phyloP scores from a whole-genome alignment of 139 green algal genomes.

The Mesotaenium endlicherianum region DNA sequence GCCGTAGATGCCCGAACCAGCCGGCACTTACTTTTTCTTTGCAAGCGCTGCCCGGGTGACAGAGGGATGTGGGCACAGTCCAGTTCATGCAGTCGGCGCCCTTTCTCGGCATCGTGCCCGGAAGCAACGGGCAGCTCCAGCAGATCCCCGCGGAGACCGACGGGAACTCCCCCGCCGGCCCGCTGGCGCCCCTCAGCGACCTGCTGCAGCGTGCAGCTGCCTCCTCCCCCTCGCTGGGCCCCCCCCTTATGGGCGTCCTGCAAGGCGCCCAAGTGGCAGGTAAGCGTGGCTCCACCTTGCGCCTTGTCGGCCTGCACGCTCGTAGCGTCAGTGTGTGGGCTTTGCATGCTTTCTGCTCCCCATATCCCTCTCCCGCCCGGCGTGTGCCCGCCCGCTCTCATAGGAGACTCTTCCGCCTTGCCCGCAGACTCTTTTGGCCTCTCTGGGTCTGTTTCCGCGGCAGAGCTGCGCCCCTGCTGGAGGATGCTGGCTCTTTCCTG shows the following conservation, averaged over 20 bases:
- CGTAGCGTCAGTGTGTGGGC: too few relatives aligned
- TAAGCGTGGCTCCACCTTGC: not conserved
- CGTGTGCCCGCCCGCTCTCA: too few relatives aligned
- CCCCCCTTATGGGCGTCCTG: slow-evolving; percentile 6
- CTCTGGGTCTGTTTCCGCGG: too few relatives aligned
- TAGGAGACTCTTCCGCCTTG: too few relatives aligned
- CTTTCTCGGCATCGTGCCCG: slow-evolving; percentile 5
- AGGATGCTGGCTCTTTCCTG: too few relatives aligned
- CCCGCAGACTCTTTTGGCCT: too few relatives aligned
- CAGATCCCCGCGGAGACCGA: not conserved
- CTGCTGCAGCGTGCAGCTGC: slow-evolving; percentile 8
- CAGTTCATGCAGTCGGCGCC: slow-evolving; percentile 26
- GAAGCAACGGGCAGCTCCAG: not conserved
- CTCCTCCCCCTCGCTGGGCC: not conserved
- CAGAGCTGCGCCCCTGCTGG: too few relatives aligned
- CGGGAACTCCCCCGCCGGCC: not conserved
- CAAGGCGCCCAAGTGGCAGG: slow-evolving; percentile 19
- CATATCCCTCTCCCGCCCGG: too few relatives aligned
- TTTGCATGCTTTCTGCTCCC: too few relatives aligned
- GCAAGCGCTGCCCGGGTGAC: too few relatives aligned
- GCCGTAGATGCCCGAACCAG: too few relatives aligned
- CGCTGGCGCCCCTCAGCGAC: not conserved
- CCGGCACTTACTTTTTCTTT: too few relatives aligned
- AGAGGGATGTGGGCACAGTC: not conserved
- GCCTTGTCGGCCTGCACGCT: not conserved